Percentiles rank a stretch among this genome's conserved stretches.
Evolutionary conservation across 495 filamentous ascomycete species (phyloP).

Genomic region (Letharia lupina): DNA sequence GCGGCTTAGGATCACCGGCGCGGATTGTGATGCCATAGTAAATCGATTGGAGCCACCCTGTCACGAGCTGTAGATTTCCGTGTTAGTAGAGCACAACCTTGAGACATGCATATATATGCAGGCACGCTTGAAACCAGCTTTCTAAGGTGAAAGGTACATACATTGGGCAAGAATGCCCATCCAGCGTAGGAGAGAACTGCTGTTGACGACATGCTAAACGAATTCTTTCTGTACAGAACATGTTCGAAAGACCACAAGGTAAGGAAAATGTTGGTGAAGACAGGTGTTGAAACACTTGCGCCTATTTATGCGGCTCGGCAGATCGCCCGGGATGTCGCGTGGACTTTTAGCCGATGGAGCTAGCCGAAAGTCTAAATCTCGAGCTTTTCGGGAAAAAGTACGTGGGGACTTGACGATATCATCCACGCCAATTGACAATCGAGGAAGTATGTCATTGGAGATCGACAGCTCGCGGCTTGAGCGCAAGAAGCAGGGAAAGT

Average conservation of each 20-base stretch:
- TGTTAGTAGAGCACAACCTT: conserved; percentile 3
- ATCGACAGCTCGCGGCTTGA: conserved; percentile 7
- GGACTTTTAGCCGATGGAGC: not conserved
- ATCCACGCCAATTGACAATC: not conserved
- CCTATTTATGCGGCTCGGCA: not conserved
- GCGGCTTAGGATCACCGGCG: conserved; percentile 75
- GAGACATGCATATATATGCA: not conserved
- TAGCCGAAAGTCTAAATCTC: not conserved
- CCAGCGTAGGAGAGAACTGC: conserved; percentile 63
- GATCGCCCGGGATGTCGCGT: not conserved
- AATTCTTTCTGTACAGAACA: conserved; percentile 1
- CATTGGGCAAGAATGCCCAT: conserved; percentile 70
- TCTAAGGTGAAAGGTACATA: conserved; percentile 8
- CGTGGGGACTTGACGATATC: not conserved
- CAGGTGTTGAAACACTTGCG: conserved; percentile 4
- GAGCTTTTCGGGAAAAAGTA: not conserved
- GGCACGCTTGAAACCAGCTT: not conserved
- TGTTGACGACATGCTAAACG: conserved; percentile 10
- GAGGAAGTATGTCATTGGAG: conserved; percentile 2
- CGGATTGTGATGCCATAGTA: conserved; percentile 89
- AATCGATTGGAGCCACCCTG: conserved; percentile 66
- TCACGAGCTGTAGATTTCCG: conserved; percentile 51
- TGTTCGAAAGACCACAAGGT: not conserved
- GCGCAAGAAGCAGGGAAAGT: conserved; percentile 17
- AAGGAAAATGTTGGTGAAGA: not conserved